Base-by-base conservation (phyloP, 2,329 filamentous ascomycete species). In the Penicillium decumbens region DNA sequence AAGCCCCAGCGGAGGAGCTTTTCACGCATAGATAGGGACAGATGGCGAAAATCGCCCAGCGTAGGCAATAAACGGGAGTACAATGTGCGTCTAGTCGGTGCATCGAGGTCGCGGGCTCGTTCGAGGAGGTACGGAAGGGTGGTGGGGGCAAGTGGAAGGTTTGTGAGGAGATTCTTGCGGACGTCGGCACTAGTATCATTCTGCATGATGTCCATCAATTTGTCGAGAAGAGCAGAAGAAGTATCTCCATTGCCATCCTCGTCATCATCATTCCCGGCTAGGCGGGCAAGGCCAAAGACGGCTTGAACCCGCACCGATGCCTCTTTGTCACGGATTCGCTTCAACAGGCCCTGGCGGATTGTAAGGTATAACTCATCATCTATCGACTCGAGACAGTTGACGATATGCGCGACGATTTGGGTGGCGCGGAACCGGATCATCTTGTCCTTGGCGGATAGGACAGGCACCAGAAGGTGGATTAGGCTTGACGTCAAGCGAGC, bases 111-210 rank as follows among this genome's bases (percentile, higher is more conserved):
- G 65, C 93, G 80, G 13, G 93, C 92, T 56, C 93, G 81, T 71
- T 98, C 93, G 9, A 98, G 80, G 3, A 98, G 80, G 63, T 87
- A 95, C 6, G 89, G 89, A 4, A 97, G 78, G 0, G 91, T 95
- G 25, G 81, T 80, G 3, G 89, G 87, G 9, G 88, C 81, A 41
- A 95, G 85, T 0, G 91, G 90, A n/a, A 98, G 77, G 62, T 97
- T 97, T 38, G 93, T 80, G 2, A 98, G 79, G 9, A 98, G 79
- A 7, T 89, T 89, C 54, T 91, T 83, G 58, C 93, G 82, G 30
- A 98, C 93, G 63, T 98, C 93, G 2, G 92, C 90, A 59, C 89
- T 95, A 0, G 92, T 88, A 62, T 98, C 93, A 60, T 97, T 93
- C 66, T 95, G 90, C 59, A 97, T 79, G 27, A 95, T 85, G 60